phyloP scores from a whole-genome alignment of 208 protist species.

The Naegleria lovaniensis region DNA sequence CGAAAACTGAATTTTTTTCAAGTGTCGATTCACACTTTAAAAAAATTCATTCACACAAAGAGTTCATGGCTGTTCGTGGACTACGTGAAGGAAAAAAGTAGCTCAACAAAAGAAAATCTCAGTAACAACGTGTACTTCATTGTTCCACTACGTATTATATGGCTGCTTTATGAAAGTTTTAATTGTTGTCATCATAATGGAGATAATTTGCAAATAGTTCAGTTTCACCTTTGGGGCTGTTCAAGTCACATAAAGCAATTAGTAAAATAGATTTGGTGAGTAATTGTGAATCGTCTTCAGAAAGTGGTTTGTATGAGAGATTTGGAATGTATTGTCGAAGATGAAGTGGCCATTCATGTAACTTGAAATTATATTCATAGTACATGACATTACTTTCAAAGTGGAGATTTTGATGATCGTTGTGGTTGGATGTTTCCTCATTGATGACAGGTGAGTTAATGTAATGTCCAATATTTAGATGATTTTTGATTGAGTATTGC shows the following conservation, averaged over 20 bases:
- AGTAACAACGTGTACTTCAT: no score
- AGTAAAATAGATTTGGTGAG: conserved; percentile 15
- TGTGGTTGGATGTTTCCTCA: background rate
- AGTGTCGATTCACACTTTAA: no score
- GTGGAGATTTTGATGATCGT: background rate
- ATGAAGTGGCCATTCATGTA: background rate
- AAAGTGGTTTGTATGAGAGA: background rate
- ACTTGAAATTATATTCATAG: background rate
- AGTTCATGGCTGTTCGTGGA: no score
- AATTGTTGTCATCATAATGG: background rate
- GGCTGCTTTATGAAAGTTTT: no score
- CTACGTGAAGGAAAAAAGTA: no score
- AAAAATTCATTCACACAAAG: no score
- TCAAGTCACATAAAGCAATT: background rate
- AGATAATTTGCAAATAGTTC: conserved; percentile 8
- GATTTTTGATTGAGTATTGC: background rate
- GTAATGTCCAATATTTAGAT: background rate
- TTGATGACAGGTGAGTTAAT: background rate
- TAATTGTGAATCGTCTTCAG: background rate
- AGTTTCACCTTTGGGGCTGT: background rate
- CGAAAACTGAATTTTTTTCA: no score
- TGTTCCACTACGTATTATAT: no score
- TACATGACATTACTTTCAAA: conserved; percentile 16
- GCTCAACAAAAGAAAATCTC: no score
- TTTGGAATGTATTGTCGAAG: conserved; percentile 9